These are phyloP conservation scores for Hymenoscyphus salicellus DNA, from an alignment of 2,329 filamentous ascomycete genomes.

Conservation along the genomic window DNA sequence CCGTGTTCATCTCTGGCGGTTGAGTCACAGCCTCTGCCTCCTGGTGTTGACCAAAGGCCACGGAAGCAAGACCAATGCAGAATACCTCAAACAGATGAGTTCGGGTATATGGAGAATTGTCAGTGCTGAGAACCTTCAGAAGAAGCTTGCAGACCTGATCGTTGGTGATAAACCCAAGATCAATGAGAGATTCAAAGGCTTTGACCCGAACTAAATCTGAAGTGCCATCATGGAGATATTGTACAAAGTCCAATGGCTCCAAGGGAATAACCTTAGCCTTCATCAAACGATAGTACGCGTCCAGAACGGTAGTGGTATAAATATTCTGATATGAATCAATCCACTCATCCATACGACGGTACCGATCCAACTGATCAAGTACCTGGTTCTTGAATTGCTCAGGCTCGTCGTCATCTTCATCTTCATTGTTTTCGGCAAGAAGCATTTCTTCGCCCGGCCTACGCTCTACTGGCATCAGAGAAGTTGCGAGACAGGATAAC, in stretches of 20 bases:
- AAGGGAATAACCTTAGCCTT: constrained; percentile 58
- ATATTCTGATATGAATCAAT: constrained; percentile 66
- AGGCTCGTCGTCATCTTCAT: constrained; percentile 44
- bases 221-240: constrained; percentile 64
- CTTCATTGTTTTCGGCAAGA: constrained; percentile 31
- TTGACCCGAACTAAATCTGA: constrained; percentile 62
- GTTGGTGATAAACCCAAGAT: constrained; percentile 59
- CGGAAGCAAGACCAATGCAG: constrained; percentile 56
- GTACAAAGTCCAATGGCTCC: constrained; percentile 55
- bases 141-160: constrained; percentile 55
- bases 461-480: constrained; percentile 46
- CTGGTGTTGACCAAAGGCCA: constrained; percentile 60
- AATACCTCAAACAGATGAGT: constrained; percentile 58
- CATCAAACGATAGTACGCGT: constrained; percentile 62
- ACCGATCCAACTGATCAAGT: constrained; percentile 64
- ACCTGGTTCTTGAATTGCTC: constrained; percentile 41
- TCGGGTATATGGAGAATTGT: constrained; percentile 62
- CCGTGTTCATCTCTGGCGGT: constrained; percentile 14
- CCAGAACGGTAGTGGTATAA: constrained; percentile 60
- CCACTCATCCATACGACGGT: constrained; percentile 67
- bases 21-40: constrained; percentile 15
- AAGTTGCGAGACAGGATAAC: constrained; percentile 61
- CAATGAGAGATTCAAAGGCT: constrained; percentile 61
- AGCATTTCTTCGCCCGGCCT: not conserved
- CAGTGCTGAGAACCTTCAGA: constrained; percentile 57